A percentile compares a stretch with the other conserved stretches of the same genome.
Conservation (phyloP, 768 basidiomycete genomes). For the Leccinum barrowsii region DNA sequence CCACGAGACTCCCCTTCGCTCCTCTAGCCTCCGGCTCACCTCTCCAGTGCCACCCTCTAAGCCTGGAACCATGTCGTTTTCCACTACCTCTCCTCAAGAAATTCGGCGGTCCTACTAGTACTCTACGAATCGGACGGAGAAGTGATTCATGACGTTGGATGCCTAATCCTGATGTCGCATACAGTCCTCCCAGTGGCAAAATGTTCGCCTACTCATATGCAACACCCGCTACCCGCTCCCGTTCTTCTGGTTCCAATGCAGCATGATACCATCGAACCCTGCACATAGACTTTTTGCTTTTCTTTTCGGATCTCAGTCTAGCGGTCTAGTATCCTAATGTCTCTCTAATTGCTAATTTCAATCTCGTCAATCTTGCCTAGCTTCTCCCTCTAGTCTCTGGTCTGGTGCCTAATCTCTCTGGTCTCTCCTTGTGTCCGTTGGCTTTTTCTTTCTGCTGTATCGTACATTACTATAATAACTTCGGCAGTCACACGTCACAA, state of each 20-base stretch:
- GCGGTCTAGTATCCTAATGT: slow-evolving; percentile 32
- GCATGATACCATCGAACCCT: slow-evolving; percentile 25
- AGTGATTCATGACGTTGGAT: slow-evolving; percentile 62
- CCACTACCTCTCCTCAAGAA: slow-evolving; percentile 50
- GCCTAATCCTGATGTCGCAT: slow-evolving; percentile 40
- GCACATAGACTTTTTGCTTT: slow-evolving; percentile 22
- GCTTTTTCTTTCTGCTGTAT: slow-evolving; percentile 24
- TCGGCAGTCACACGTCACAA: no score
- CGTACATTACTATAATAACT: no score
- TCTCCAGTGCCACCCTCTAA: slow-evolving; percentile 36
- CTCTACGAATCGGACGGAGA: slow-evolving; percentile 58
- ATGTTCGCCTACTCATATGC: slow-evolving; percentile 26
- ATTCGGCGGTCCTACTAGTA: slow-evolving; percentile 47
- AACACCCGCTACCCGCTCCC: slow-evolving; percentile 23
- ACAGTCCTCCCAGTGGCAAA: slow-evolving; percentile 36
- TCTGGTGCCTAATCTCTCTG: slow-evolving; percentile 8
- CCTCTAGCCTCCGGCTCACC: slow-evolving; percentile 27
- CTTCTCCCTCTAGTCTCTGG: slow-evolving; percentile 18
- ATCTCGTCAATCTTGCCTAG: slow-evolving; percentile 23
- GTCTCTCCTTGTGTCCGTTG: slow-evolving; percentile 29
- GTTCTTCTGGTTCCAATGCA: slow-evolving; percentile 35
- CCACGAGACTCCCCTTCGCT: slow-evolving; percentile 30
- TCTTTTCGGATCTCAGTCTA: slow-evolving; percentile 25
- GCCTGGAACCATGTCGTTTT: slow-evolving; percentile 47
- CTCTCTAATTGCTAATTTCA: slow-evolving; percentile 33